Evolutionary conservation across 495 filamentous ascomycete species (phyloP).

Genomic region (Aspergillus panamensis): DNA sequence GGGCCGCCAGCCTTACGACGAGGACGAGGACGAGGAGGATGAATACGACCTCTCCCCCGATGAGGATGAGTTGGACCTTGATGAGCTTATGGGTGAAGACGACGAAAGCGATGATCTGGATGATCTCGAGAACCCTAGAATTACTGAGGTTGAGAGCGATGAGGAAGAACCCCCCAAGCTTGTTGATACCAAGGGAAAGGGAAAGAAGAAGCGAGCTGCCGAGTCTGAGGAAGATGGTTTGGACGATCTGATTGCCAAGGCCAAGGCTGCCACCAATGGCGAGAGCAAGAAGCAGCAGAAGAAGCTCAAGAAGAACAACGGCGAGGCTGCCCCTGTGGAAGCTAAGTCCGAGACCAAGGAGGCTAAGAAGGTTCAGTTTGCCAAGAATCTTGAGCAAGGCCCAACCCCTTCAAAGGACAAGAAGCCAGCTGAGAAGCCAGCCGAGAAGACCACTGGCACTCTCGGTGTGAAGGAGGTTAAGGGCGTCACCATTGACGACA

Average conservation of each 20-base stretch:
- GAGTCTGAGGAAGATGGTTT: constrained; percentile 66
- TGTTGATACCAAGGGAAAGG: constrained; percentile 68
- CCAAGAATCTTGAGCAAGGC: constrained; percentile 96
- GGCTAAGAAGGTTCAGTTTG: constrained; percentile 97
- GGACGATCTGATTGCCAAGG: constrained; percentile 16
- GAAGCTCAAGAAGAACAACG: constrained; percentile 98
- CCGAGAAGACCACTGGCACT: constrained; percentile 52
- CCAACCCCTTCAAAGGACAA: constrained; percentile 64
- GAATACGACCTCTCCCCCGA: constrained; percentile 81
- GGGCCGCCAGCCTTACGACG: constrained; percentile 48
- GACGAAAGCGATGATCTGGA: constrained; percentile 84
- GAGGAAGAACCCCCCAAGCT: constrained; percentile 80
- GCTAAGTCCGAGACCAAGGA: constrained; percentile 45
- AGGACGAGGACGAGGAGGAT: constrained; percentile 64
- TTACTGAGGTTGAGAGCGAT: constrained; percentile 77
- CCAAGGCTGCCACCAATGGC: constrained; percentile 54
- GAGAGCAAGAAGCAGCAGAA: constrained; percentile 95
- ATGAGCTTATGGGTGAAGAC: constrained; percentile 55
- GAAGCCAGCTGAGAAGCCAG: constrained; percentile 49
- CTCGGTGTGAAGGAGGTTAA: constrained; percentile 72
- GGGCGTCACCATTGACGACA: constrained; percentile 91
- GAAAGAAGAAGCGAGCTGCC: constrained; percentile 83
- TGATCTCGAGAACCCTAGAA: constrained; percentile 69
- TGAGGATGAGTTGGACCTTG: constrained; percentile 59
- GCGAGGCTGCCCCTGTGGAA: constrained; percentile 63